Conservation (phyloP, 352 stramenopile genomes). For the Phytophthora ohioensis region DNA sequence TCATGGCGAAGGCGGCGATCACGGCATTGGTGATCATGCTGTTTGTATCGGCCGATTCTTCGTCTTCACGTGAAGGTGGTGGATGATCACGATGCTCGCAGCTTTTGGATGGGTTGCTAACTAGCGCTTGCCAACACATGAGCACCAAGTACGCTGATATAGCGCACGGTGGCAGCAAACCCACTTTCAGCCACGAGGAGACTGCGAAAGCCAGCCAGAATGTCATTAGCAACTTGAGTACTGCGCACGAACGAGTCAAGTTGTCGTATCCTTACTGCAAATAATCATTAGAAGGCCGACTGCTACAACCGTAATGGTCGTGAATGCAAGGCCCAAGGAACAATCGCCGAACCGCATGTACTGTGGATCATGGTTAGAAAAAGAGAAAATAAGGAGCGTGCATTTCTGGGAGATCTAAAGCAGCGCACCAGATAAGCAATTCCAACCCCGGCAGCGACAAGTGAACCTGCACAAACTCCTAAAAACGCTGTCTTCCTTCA, state of each 20-base stretch:
- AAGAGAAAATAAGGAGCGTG: neutral
- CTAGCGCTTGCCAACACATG: constrained; percentile 81
- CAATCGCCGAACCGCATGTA: constrained; percentile 93
- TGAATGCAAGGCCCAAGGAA: constrained; percentile 76
- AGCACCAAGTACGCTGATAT: constrained; percentile 78
- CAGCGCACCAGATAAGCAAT: constrained; percentile 57
- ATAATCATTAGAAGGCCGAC: constrained; percentile 69
- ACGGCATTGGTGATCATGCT: constrained; percentile 63
- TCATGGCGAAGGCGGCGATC: constrained; percentile 70
- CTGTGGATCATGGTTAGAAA: constrained; percentile 39
- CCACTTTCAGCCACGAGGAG: constrained; percentile 75
- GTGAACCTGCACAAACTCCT: constrained; percentile 60
- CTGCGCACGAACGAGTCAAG: neutral
- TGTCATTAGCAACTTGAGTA: constrained; percentile 5
- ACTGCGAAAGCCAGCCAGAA: constrained; percentile 42
- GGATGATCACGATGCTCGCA: constrained; percentile 39
- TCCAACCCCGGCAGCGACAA: constrained; percentile 59
- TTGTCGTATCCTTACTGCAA: constrained; percentile 51
- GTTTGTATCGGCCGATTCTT: constrained; percentile 31
- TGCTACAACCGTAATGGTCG: constrained; percentile 88
- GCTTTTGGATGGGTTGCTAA: constrained; percentile 60
- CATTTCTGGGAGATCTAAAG: neutral
- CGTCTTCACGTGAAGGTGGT: constrained; percentile 12
- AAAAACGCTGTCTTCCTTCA: constrained; percentile 42
- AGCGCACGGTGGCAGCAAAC: constrained; percentile 77